These are phyloP conservation scores for Russula vinacea DNA, from an alignment of 768 basidiomycete genomes.

Conservation along the genomic window DNA sequence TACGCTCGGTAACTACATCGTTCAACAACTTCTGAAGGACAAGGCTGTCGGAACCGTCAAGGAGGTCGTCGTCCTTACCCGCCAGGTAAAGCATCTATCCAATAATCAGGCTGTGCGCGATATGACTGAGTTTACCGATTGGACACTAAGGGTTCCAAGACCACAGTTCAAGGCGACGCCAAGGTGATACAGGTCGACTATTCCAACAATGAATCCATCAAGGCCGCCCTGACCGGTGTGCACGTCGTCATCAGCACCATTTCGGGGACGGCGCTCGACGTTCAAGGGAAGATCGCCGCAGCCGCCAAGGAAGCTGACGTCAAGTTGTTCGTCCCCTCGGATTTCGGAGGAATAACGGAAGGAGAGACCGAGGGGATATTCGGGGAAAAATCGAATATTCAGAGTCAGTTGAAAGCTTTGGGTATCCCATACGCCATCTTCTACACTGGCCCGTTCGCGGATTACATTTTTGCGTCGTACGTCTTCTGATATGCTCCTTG, in stretches of 20 bases:
- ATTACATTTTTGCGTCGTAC: not conserved
- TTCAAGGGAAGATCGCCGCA: not conserved
- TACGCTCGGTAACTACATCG: slow-evolving; percentile 20
- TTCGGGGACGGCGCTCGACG: not conserved
- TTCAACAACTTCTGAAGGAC: slow-evolving; percentile 22
- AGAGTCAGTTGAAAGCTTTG: not conserved
- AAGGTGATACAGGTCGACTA: not conserved
- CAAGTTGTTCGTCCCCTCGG: not conserved
- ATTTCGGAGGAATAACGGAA: not conserved
- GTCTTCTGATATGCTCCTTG: not conserved
- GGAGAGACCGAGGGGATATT: not conserved
- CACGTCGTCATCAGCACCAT: not conserved
- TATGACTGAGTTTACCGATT: not conserved
- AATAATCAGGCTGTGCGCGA: not conserved
- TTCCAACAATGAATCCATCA: not conserved
- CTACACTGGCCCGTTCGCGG: not conserved
- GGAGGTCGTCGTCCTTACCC: slow-evolving; percentile 26
- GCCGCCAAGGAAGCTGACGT: not conserved
- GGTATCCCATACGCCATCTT: not conserved
- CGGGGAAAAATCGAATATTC: not conserved
- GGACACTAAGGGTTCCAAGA: not conserved
- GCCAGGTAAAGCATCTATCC: slow-evolving; percentile 5
- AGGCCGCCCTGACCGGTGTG: not conserved
- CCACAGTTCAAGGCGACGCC: not conserved
- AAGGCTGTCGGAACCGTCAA: slow-evolving; percentile 19